Evolutionary conservation across 495 filamentous ascomycete species (phyloP).

Genomic region (Haplographium delicatum): DNA sequence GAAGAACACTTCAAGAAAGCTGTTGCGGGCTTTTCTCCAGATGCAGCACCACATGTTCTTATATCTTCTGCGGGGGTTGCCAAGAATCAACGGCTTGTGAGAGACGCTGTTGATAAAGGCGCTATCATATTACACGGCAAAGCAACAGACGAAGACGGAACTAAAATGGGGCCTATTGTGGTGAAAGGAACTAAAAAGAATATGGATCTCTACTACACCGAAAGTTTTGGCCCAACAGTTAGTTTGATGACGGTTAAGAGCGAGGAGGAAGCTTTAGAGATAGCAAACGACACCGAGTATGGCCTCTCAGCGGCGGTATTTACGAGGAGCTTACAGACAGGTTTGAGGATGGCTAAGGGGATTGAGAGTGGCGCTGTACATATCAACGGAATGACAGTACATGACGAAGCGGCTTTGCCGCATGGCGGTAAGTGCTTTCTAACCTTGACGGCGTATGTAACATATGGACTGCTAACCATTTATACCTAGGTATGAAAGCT

Average conservation of each 20-base stretch:
- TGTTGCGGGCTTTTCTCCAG: conserved; percentile 41
- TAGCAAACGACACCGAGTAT: conserved; percentile 80
- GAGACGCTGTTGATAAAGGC: conserved; percentile 63
- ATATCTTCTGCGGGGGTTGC: conserved; percentile 55
- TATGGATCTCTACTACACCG: conserved; percentile 78
- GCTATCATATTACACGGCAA: conserved; percentile 39
- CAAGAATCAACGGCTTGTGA: conserved; percentile 63
- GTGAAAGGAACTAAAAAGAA: conserved; percentile 63
- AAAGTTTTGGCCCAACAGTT: conserved; percentile 80
- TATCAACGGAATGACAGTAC: conserved; percentile 80
- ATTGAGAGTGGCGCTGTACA: conserved; percentile 84
- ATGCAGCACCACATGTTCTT: conserved; percentile 51
- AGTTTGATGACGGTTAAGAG: conserved; percentile 48
- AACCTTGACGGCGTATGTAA: background rate
- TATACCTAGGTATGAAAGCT: conserved; percentile 56
- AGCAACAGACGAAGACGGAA: conserved; percentile 36
- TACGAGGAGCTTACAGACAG: conserved; percentile 69
- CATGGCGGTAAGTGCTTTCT: conserved; percentile 53
- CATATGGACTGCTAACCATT: background rate
- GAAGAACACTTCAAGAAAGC: conserved; percentile 46
- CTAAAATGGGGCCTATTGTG: conserved; percentile 65
- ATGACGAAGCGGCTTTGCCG: conserved; percentile 74
- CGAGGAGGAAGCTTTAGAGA: conserved; percentile 64
- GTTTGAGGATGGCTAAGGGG: conserved; percentile 66
- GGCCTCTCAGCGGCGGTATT: conserved; percentile 86